Evolutionary conservation across 345 rosid genomes (phyloP).

Genomic region (Arabidopsis arenosa): DNA sequence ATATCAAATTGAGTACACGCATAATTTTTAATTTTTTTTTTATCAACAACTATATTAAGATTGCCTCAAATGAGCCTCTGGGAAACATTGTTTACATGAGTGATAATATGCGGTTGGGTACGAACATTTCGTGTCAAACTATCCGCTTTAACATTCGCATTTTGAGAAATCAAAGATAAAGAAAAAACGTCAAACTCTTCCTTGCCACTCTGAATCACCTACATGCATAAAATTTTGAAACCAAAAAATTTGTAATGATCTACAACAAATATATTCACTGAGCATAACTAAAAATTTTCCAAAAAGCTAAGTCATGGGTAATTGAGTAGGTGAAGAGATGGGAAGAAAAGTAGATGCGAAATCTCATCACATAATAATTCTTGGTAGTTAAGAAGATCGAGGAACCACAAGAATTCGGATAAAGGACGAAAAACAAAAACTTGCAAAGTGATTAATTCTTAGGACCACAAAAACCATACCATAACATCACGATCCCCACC

Average conservation of each 20-base stretch:
- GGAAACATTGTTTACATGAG: no score
- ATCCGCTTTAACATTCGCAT: no score
- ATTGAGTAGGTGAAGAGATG: slow-evolving; percentile 37
- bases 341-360: slow-evolving; percentile 36
- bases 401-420: slow-evolving; percentile 38
- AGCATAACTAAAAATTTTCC: neutral
- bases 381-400: slow-evolving; percentile 32
- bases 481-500: slow-evolving; percentile 35
- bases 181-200: no score
- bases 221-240: neutral
- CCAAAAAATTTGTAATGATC: neutral
- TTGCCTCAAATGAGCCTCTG: no score
- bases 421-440: slow-evolving; percentile 16
- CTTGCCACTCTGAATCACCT: no score
- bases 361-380: slow-evolving; percentile 33
- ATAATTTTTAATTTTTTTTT: neutral
- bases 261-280: slow-evolving; percentile 12
- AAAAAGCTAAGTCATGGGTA: neutral
- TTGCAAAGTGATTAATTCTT: slow-evolving; percentile 34
- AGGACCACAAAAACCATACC: slow-evolving; percentile 45
- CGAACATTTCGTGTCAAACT: no score
- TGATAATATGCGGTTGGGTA: no score
- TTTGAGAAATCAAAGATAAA: no score
- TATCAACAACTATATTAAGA: no score
- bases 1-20: neutral